These are phyloP conservation scores for Baorangia bicolor DNA, from an alignment of 768 basidiomycete species.

Conservation along the genomic window DNA sequence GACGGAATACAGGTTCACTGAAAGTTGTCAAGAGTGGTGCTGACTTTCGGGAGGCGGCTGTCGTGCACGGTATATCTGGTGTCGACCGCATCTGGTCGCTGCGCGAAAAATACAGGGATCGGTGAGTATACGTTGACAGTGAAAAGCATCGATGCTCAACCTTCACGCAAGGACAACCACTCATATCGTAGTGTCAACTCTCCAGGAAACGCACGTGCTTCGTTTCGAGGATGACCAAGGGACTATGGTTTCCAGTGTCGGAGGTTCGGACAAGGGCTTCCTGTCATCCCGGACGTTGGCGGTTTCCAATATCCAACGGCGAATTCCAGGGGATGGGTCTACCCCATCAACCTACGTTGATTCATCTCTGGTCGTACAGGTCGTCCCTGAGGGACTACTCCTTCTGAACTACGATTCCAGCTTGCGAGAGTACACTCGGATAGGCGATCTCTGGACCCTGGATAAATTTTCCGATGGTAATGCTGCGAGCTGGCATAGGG, in stretches of 20 bases:
- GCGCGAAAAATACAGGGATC: conserved; percentile 43
- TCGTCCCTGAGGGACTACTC: conserved; percentile 56
- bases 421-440: conserved; percentile 41
- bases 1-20: conserved; percentile 70
- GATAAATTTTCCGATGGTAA: conserved; percentile 27
- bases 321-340: conserved; percentile 14
- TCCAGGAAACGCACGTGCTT: conserved; percentile 54
- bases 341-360: conserved; percentile 36
- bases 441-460: conserved; percentile 42
- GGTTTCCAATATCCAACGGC: conserved; percentile 52
- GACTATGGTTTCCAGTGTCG: conserved; percentile 19
- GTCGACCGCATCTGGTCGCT: conserved; percentile 67
- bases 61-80: conserved; percentile 53
- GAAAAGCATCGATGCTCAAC: neutral
- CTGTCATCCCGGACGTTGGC: conserved; percentile 58
- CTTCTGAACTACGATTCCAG: conserved; percentile 56
- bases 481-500: conserved; percentile 29
- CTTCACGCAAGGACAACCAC: conserved; percentile 45
- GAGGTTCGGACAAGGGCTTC: conserved; percentile 51
- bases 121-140: conserved; percentile 38
- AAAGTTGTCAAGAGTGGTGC: conserved; percentile 81
- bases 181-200: conserved; percentile 60
- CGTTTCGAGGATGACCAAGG: conserved; percentile 39
- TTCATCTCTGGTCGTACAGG: conserved; percentile 67
- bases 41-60: conserved; percentile 66